Conservation (phyloP, 1,284 basidiomycete species). For the Sporisorium iseilematis-ciliati region DNA sequence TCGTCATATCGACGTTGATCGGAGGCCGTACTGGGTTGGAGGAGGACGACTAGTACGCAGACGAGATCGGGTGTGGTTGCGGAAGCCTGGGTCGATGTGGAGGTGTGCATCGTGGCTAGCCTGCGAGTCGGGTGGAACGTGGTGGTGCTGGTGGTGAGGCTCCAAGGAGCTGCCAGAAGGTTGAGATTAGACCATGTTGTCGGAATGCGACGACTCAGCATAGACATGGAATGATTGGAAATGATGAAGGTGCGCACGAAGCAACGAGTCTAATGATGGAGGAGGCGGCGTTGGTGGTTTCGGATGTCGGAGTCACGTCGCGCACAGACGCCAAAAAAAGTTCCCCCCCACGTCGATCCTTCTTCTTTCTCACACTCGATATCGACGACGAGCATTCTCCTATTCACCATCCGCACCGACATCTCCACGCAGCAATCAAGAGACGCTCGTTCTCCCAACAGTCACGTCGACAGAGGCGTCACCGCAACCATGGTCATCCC, state of each 20-base stretch:
- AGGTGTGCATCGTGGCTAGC: neutral
- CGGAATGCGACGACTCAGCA: too few relatives aligned
- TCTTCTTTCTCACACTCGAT: too few relatives aligned
- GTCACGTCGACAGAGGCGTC: neutral
- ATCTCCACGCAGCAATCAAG: neutral
- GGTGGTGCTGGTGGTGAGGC: neutral
- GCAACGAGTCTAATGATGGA: too few relatives aligned
- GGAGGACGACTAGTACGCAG: slow-evolving; percentile 17
- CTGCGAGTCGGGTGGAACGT: neutral
- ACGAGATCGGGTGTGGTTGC: slow-evolving; percentile 3
- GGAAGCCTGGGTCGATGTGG: neutral
- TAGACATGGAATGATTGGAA: too few relatives aligned
- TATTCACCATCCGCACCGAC: neutral
- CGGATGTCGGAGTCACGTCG: too few relatives aligned
- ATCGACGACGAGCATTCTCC: too few relatives aligned
- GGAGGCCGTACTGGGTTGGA: slow-evolving; percentile 6
- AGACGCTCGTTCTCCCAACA: neutral
- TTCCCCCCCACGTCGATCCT: too few relatives aligned
- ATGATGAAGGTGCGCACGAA: too few relatives aligned
- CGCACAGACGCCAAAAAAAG: too few relatives aligned
- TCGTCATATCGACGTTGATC: slow-evolving; percentile 11
- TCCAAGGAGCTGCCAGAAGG: neutral
- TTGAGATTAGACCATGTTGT: neutral
- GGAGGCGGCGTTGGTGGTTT: too few relatives aligned
- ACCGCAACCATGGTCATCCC: slow-evolving; percentile 24